Conservation (phyloP, 768 basidiomycete genomes). For the Psilocybe sp. region DNA sequence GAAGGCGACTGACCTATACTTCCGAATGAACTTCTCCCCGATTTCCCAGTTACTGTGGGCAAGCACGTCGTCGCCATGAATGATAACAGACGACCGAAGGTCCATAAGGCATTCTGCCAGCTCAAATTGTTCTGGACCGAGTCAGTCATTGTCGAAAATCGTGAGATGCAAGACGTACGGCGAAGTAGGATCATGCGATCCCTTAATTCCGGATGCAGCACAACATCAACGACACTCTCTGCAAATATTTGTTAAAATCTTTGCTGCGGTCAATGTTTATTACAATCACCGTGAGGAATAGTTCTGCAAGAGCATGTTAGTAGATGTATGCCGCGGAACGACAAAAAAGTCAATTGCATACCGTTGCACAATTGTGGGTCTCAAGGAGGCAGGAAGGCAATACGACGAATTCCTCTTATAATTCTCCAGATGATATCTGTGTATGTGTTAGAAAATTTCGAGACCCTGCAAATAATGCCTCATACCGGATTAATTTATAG, state of each 20-base stretch:
- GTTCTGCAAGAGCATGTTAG: slow-evolving; percentile 42
- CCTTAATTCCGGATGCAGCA: slow-evolving; percentile 85
- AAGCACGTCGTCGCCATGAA: slow-evolving; percentile 92
- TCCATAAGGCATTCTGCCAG: slow-evolving; percentile 78
- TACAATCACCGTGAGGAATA: slow-evolving; percentile 72
- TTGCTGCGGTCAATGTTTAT: slow-evolving; percentile 1
- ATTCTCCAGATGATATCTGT: slow-evolving; percentile 88
- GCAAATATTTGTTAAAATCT: slow-evolving; percentile 12
- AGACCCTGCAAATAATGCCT: slow-evolving; percentile 4
- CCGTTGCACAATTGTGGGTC: slow-evolving; percentile 88
- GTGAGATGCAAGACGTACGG: slow-evolving; percentile 42
- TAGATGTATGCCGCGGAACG: slow-evolving; percentile 3
- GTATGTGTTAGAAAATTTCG: slow-evolving; percentile 1
- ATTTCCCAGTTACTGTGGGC: slow-evolving; percentile 91
- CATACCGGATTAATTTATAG: slow-evolving; percentile 77
- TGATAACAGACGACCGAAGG: slow-evolving; percentile 61
- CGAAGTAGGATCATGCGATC: slow-evolving; percentile 88
- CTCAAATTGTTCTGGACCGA: slow-evolving; percentile 63
- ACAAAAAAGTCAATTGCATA: slow-evolving; percentile 25
- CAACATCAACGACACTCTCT: slow-evolving; percentile 91
- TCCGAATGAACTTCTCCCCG: slow-evolving; percentile 74
- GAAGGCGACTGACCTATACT: slow-evolving; percentile 63
- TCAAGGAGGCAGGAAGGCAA: slow-evolving; percentile 82
- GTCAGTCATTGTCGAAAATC: background rate
- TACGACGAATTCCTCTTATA: slow-evolving; percentile 84